Conservation (phyloP, 179 eudicot species). For the Amaranthus tricolor region DNA sequence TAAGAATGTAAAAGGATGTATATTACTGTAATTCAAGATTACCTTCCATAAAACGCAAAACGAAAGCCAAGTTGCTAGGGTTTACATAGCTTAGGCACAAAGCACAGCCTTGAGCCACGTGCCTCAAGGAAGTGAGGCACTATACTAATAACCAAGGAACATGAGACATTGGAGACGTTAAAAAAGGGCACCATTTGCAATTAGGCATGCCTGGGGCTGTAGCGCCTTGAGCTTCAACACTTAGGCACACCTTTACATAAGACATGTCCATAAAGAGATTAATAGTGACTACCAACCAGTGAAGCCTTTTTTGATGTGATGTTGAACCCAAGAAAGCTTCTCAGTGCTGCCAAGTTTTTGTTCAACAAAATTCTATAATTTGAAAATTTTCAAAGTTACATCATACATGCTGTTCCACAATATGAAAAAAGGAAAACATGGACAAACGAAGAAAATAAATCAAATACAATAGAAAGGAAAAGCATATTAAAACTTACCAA, state of each 20-base stretch:
- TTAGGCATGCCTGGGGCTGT: no score
- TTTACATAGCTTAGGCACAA: no score
- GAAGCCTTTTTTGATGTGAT: slow-evolving; percentile 67
- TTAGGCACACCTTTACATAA: no score
- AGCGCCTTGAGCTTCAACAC: no score
- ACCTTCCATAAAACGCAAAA: background rate
- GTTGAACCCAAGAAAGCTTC: slow-evolving; percentile 56
- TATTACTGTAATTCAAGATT: background rate
- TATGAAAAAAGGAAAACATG: background rate
- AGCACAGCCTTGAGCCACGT: no score
- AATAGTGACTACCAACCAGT: slow-evolving; percentile 42
- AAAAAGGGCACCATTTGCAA: no score
- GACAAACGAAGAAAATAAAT: background rate
- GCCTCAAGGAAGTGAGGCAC: no score
- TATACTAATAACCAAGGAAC: no score
- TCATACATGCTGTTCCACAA: slow-evolving; percentile 8
- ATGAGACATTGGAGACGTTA: no score
- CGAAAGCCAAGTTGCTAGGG: no score
- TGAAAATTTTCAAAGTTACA: background rate
- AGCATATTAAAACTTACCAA: slow-evolving; percentile 46
- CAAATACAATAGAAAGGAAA: slow-evolving; percentile 12
- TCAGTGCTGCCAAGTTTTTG: slow-evolving; percentile 75
- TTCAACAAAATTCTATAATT: slow-evolving; percentile 54
- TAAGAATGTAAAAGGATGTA: no score
- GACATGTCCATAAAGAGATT: background rate